Conservation (phyloP, 192 early-diverging fungal genomes). For the Spinellus fusiger region DNA sequence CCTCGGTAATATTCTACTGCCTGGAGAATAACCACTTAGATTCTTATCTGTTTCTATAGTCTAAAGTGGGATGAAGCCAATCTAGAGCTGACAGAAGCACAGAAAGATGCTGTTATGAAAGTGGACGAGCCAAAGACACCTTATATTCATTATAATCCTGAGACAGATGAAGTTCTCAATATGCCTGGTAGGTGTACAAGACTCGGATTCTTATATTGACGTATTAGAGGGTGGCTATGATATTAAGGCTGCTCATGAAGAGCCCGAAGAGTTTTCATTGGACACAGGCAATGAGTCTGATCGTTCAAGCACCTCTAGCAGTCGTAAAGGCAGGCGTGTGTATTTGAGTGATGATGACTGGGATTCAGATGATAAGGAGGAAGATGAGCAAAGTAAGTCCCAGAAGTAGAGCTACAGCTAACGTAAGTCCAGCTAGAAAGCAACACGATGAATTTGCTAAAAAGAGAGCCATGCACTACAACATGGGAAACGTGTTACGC, state of each 20-base stretch:
- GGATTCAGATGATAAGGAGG: conserved; percentile 52
- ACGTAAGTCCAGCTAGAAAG: conserved; percentile 31
- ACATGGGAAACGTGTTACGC: conserved; percentile 71
- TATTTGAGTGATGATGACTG: conserved; percentile 46
- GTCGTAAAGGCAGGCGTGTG: conserved; percentile 21
- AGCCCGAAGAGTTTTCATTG: conserved; percentile 24
- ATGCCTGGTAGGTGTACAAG: conserved; percentile 4
- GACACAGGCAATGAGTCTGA: conserved; percentile 28
- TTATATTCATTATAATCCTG: conserved; percentile 82
- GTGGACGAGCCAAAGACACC: conserved; percentile 96
- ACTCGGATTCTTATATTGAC: neutral
- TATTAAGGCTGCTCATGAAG: neutral
- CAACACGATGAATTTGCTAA: conserved; percentile 70
- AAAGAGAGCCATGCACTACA: conserved; percentile 83
- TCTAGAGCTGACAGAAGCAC: conserved; percentile 78
- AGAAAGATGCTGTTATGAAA: conserved; percentile 93
- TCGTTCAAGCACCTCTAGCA: conserved; percentile 14
- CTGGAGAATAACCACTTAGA: neutral
- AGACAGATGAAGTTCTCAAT: conserved; percentile 63
- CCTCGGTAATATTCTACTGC: conserved; percentile 8
- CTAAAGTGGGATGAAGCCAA: conserved; percentile 96
- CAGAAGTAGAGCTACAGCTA: neutral
- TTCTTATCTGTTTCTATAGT: conserved; percentile 30
- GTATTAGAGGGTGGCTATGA: conserved; percentile 3
- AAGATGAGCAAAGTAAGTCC: conserved; percentile 50